A percentile compares a stretch with the other conserved stretches of the same genome.
These are phyloP conservation scores for Cutaneotrichosporon cavernicola DNA, from an alignment of 1,284 basidiomycete species.

Conservation along the genomic window DNA sequence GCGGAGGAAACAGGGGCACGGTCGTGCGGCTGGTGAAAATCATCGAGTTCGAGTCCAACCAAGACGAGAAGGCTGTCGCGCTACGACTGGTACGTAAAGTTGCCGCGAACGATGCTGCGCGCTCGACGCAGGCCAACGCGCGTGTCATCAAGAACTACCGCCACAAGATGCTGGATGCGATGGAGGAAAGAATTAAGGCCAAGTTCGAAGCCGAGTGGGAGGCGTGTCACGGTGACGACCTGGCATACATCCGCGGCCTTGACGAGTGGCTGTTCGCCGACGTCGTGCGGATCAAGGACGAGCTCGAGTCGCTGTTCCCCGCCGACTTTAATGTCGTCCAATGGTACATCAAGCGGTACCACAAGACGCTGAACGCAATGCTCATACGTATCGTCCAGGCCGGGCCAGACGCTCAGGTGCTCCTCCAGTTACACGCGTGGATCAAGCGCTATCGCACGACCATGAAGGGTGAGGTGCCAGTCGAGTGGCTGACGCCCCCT, in stretches of 20 bases:
- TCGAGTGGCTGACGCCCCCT: slow-evolving; percentile 80
- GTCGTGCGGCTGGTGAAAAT: slow-evolving; percentile 92
- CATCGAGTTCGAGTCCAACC: slow-evolving; percentile 84
- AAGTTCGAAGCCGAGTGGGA: slow-evolving; percentile 71
- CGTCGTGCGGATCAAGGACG: slow-evolving; percentile 81
- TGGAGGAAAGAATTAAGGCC: slow-evolving; percentile 72
- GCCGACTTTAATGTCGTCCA: slow-evolving; percentile 82
- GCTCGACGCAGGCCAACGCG: slow-evolving; percentile 86
- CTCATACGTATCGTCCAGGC: slow-evolving; percentile 70
- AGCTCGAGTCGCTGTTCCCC: slow-evolving; percentile 90
- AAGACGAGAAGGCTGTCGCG: slow-evolving; percentile 93
- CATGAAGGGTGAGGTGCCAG: slow-evolving; percentile 86
- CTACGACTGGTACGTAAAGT: slow-evolving; percentile 92
- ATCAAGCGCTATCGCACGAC: slow-evolving; percentile 91
- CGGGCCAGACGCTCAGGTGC: slow-evolving; percentile 79
- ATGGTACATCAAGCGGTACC: slow-evolving; percentile 84
- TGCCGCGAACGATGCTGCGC: slow-evolving; percentile 80
- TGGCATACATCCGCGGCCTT: slow-evolving; percentile 73
- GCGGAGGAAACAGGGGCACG: slow-evolving; percentile 75
- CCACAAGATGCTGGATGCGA: slow-evolving; percentile 79
- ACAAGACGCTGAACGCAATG: slow-evolving; percentile 77
- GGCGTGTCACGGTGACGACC: slow-evolving; percentile 62
- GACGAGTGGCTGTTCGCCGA: slow-evolving; percentile 87
- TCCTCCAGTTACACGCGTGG: slow-evolving; percentile 87
- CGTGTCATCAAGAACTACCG: slow-evolving; percentile 95